These are phyloP conservation scores for Botryosphaeria dothidea DNA, from an alignment of 2,329 filamentous ascomycete genomes.

Conservation along the genomic window DNA sequence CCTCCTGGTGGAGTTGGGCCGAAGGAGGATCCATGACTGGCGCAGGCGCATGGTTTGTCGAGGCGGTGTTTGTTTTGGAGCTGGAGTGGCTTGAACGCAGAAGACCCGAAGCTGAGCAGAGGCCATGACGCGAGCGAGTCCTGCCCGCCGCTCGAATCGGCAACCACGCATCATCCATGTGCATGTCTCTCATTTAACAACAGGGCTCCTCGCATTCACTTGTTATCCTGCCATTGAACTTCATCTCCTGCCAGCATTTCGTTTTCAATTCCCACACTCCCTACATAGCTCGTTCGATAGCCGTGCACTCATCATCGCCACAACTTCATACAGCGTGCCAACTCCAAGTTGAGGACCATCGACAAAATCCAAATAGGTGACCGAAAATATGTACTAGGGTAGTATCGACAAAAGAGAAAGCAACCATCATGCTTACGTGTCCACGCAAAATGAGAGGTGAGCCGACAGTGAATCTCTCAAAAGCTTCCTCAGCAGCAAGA, in stretches of 20 bases:
- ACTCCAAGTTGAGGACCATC: background rate
- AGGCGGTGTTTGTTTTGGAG: background rate
- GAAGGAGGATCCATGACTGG: slow-evolving; percentile 6
- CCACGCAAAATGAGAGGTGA: background rate
- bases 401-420: background rate
- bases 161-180: slow-evolving; percentile 1
- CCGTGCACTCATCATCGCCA: background rate
- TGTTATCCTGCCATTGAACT: background rate
- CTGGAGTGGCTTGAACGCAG: background rate
- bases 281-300: too few relatives aligned
- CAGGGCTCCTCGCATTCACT: background rate
- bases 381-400: slow-evolving; percentile 4
- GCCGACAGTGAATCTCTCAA: background rate
- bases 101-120: background rate
- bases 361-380: background rate
- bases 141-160: background rate
- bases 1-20: slow-evolving; percentile 44
- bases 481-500: background rate
- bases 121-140: slow-evolving; percentile 18
- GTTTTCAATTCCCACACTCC: background rate
- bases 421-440: background rate
- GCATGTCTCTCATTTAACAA: background rate
- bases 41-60: background rate
- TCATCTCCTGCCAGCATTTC: too few relatives aligned
- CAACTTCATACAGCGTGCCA: background rate